A percentile compares a stretch with the other conserved stretches of the same genome.
Evolutionary conservation across 495 filamentous ascomycete genomes (phyloP).

Genomic region (Copromyces sp.): DNA sequence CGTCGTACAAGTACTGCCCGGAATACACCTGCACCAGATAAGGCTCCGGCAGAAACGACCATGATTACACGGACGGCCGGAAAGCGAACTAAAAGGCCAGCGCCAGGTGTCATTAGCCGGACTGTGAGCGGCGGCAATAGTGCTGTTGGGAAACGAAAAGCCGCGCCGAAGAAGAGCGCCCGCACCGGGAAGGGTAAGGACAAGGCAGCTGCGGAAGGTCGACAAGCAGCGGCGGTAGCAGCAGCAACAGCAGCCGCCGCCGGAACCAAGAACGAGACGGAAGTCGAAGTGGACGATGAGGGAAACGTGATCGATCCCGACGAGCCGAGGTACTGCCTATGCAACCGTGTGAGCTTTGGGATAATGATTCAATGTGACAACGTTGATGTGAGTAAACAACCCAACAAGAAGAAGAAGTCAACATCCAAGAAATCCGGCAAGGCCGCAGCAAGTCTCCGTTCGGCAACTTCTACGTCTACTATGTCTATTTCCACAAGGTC

Average conservation of each 20-base stretch:
- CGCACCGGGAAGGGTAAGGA: constrained; percentile 12
- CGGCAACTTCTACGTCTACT: neutral
- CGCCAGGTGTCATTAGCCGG: constrained; percentile 62
- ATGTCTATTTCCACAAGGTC: neutral
- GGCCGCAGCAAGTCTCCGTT: neutral
- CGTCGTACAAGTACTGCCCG: constrained; percentile 47
- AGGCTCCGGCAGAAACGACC: neutral
- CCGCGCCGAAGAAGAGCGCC: constrained; percentile 51
- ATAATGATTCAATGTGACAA: constrained; percentile 96
- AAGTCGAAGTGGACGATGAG: constrained; percentile 49
- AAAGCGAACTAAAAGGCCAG: constrained; percentile 55
- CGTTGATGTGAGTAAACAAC: constrained; percentile 55
- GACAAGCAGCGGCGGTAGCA: constrained; percentile 37
- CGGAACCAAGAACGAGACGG: constrained; percentile 9
- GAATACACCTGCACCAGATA: constrained; percentile 45
- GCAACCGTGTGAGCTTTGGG: constrained; percentile 84
- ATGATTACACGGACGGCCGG: neutral
- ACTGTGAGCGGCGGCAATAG: constrained; percentile 60
- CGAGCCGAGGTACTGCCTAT: constrained; percentile 84
- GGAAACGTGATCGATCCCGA: constrained; percentile 76
- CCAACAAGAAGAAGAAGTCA: neutral
- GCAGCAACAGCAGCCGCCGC: constrained; percentile 15
- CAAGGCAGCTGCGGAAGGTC: constrained; percentile 15
- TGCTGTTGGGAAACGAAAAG: constrained; percentile 69
- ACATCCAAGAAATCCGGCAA: neutral